Evolutionary conservation across 2,329 filamentous ascomycete species (phyloP).

Genomic region (Colletotrichum scovillei): DNA sequence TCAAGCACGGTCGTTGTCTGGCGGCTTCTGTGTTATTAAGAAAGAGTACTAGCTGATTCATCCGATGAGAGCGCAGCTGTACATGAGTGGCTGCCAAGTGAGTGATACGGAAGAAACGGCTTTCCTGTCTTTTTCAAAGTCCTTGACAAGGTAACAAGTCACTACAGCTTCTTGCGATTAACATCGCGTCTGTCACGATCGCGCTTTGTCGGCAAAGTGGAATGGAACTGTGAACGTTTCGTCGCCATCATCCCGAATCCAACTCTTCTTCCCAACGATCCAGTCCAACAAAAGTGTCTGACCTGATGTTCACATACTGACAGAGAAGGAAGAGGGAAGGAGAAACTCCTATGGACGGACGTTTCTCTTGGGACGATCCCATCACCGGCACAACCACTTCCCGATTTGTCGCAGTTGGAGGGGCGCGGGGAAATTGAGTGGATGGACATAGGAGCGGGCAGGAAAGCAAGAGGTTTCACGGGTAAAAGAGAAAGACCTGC

Average conservation of each 20-base stretch:
- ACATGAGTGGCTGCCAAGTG: background rate
- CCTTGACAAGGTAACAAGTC: background rate
- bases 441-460: background rate
- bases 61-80: background rate
- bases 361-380: background rate
- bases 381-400: background rate
- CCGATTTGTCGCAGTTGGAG: constrained; percentile 12
- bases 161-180: background rate
- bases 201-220: background rate
- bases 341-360: background rate
- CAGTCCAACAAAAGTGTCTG: background rate
- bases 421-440: background rate
- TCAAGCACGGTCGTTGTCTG: background rate
- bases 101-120: background rate
- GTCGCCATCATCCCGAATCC: background rate
- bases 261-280: background rate
- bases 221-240: background rate
- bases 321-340: background rate
- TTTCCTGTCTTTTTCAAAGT: background rate
- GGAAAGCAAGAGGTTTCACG: background rate
- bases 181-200: background rate
- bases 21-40: background rate
- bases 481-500: background rate
- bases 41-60: background rate
- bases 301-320: background rate